Percentiles rank a stretch among this genome's conserved stretches.
phyloP scores from a whole-genome alignment of 164 flowering plant species.

The Warburgia ugandensis region DNA sequence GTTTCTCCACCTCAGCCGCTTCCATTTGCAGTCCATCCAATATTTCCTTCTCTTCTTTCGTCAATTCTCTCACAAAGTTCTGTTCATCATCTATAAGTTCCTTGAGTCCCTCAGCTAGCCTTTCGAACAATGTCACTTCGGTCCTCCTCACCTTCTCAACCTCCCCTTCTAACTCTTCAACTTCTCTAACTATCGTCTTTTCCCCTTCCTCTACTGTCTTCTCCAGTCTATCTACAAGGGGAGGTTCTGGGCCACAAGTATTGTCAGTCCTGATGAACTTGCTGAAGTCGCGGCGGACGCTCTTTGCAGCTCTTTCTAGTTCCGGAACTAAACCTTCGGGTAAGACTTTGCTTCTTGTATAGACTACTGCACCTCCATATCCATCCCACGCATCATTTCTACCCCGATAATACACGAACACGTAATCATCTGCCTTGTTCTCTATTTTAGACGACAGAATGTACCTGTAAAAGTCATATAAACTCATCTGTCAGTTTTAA shows the following conservation, averaged over 20 bases:
- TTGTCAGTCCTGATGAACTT: constrained; percentile 75
- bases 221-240: constrained; percentile 81
- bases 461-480: constrained; percentile 49
- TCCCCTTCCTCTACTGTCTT: constrained; percentile 91
- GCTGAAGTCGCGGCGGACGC: constrained; percentile 71
- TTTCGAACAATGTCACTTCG: constrained; percentile 55
- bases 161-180: constrained; percentile 61
- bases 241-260: constrained; percentile 90
- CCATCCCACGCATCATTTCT: constrained; percentile 99
- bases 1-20: constrained; percentile 71
- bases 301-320: constrained; percentile 67
- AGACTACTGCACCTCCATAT: constrained; percentile 87
- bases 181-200: constrained; percentile 58
- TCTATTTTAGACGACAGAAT: constrained; percentile 74
- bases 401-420: constrained; percentile 91
- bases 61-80: constrained; percentile 46
- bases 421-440: constrained; percentile 68
- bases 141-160: constrained; percentile 61
- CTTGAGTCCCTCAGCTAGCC: constrained; percentile 62
- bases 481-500: background rate
- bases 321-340: constrained; percentile 82
- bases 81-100: constrained; percentile 63
- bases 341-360: constrained; percentile 73
- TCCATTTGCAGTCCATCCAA: constrained; percentile 71
- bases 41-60: constrained; percentile 74